Evolutionary conservation across 371 early-diverging fungal species (phyloP).

Genomic region (Mucor circinelloides): DNA sequence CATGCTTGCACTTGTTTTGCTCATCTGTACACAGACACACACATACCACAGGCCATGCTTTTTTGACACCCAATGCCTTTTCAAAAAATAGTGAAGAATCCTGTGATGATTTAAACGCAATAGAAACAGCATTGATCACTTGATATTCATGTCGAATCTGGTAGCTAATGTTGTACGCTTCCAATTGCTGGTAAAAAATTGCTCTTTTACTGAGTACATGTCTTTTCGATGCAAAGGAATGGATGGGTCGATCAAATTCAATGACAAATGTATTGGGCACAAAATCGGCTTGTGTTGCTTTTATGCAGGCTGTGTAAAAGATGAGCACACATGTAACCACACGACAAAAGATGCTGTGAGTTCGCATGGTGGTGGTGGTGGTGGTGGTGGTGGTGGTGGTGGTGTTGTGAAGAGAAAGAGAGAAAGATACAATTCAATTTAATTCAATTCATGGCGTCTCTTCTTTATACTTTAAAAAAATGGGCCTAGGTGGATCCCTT

Average conservation of each 20-base stretch:
- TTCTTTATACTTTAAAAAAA: background rate
- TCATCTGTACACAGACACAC: too few species aligned
- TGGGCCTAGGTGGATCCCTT: background rate
- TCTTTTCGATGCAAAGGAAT: constrained; percentile 11
- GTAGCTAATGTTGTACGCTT: constrained; percentile 30
- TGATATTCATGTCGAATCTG: constrained; percentile 40
- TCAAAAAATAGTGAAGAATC: constrained; percentile 33
- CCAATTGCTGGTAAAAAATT: constrained; percentile 27
- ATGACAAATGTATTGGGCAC: constrained; percentile 35
- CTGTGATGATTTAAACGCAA: constrained; percentile 28
- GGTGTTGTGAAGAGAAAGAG: too few species aligned
- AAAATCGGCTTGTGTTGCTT: background rate
- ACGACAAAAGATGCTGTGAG: too few species aligned
- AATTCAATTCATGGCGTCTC: background rate
- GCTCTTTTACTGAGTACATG: constrained; percentile 15
- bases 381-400: too few species aligned
- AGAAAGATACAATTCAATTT: too few species aligned
- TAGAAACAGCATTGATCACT: constrained; percentile 43
- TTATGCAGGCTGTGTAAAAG: background rate
- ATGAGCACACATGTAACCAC: background rate
- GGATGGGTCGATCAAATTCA: constrained; percentile 26
- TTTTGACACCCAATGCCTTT: constrained; percentile 28
- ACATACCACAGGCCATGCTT: constrained; percentile 50
- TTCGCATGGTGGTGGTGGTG: too few species aligned
- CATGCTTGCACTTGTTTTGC: too few species aligned